phyloP scores from a whole-genome alignment of 805 yeast species.

The Ogataea pignaliae region DNA sequence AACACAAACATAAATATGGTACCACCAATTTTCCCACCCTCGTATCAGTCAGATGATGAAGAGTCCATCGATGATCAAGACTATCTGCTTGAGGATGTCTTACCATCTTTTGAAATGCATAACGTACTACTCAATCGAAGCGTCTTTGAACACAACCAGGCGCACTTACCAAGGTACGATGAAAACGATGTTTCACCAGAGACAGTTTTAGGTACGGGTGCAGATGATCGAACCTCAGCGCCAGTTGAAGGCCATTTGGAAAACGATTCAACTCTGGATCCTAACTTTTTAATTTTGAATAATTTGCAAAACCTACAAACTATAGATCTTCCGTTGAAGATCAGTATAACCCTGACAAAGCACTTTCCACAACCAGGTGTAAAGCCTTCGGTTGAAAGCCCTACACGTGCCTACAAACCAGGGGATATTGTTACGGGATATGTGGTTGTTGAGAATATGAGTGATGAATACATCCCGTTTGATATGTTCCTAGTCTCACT shows the following conservation, averaged over 20 bases:
- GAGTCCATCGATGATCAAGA: neutral
- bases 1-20: too few species aligned
- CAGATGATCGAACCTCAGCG: neutral
- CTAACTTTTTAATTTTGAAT: constrained; percentile 22
- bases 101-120: constrained; percentile 71
- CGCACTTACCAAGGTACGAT: too few species aligned
- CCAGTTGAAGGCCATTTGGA: neutral
- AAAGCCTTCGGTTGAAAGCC: constrained; percentile 24
- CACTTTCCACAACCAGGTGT: constrained; percentile 30
- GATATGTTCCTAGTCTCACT: constrained; percentile 58
- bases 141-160: neutral
- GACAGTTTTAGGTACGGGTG: neutral
- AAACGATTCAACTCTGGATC: constrained; percentile 17
- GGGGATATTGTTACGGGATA: constrained; percentile 66
- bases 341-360: constrained; percentile 36
- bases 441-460: constrained; percentile 38
- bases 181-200: too few species aligned
- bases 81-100: constrained; percentile 37
- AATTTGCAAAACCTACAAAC: constrained; percentile 22
- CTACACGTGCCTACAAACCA: constrained; percentile 52
- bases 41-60: neutral
- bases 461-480: constrained; percentile 42
- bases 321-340: constrained; percentile 21
- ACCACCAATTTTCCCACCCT: too few species aligned
- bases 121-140: constrained; percentile 23